These are phyloP conservation scores for Rhododendron griersonianum DNA, from an alignment of 148 eudicot species.

Conservation along the genomic window DNA sequence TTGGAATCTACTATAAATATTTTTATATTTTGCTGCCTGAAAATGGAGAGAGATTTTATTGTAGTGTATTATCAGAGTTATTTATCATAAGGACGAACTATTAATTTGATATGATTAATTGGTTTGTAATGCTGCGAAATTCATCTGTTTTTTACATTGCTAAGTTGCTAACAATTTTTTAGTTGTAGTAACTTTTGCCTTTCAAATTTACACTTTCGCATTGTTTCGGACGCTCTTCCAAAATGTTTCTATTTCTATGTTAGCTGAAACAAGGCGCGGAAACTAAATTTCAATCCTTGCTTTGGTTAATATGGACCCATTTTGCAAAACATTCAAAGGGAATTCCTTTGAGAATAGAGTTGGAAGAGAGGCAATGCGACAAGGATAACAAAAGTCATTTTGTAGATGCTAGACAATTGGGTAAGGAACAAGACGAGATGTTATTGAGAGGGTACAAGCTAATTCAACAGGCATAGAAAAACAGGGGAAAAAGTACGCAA, in stretches of 20 bases:
- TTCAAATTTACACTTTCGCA: neutral
- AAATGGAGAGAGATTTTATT: neutral
- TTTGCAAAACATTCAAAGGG: neutral
- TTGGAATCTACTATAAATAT: neutral
- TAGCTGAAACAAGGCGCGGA: neutral
- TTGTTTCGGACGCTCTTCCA: neutral
- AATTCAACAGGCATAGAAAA: neutral
- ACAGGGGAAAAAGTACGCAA: too few relatives aligned
- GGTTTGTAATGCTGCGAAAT: neutral
- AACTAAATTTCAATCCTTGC: neutral
- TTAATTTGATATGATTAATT: too few relatives aligned
- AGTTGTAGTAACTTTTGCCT: neutral
- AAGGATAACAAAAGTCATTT: neutral
- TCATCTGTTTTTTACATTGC: neutral
- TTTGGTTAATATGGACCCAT: neutral
- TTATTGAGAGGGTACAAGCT: neutral
- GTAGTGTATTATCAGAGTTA: neutral
- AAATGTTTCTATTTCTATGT: neutral
- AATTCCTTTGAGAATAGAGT: neutral
- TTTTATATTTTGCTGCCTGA: too few relatives aligned
- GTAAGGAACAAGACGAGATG: neutral
- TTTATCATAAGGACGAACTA: neutral
- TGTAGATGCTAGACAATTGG: neutral
- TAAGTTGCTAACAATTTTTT: neutral
- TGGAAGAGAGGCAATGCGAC: neutral